Evolutionary conservation across 345 rosid genomes (phyloP), one percentile per base, ranked within the genome.

Genomic region (Euphorbia lathyris): DNA sequence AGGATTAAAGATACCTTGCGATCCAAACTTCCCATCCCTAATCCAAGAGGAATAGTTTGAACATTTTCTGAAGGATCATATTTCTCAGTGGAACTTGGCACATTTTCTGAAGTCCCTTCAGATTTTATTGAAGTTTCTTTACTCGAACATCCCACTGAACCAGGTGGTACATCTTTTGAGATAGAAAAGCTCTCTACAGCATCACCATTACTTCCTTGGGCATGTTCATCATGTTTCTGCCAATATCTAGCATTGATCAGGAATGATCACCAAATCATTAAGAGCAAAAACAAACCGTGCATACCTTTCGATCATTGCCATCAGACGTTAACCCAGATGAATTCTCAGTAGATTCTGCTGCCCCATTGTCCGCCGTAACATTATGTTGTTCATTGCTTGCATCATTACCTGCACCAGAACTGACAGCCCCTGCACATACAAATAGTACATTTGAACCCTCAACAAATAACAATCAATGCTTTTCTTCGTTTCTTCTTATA

Each of bases 11-110:
- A 27, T 72, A 94, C 99, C 99, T 88, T 95, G 58, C 86, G 87
- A 47, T 88, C 97, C 82, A 95, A 80, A 76, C 88, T 72, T 34
- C 93, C 96, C 69, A 90, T 74, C 68, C 97, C 98, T 81, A 95
- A 83, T 66, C 99, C 99, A 78, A 90, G 88, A 32, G 99, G 98
- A 14, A 74, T 81, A 67, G 82, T 61, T 58, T 82, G 76, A 45
- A 79, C 66, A 72, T 63, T 74, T 45, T 81, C 84, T 43, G 68
- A 36, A 78, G 52, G 47, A 72, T 79, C 83, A 71, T 71, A 74
- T 58, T 58, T 72, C 76, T 78, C 83, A 66, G 81, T 48, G 67
- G 83, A 77, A 73, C 80, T 83, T 13, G 72, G 45, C 74, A 71
- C 72, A 72, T 74, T 72, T 67, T 72, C 61, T 34, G 81, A 66